Conservation (phyloP, 768 basidiomycete genomes). For the Trametes maxima region DNA sequence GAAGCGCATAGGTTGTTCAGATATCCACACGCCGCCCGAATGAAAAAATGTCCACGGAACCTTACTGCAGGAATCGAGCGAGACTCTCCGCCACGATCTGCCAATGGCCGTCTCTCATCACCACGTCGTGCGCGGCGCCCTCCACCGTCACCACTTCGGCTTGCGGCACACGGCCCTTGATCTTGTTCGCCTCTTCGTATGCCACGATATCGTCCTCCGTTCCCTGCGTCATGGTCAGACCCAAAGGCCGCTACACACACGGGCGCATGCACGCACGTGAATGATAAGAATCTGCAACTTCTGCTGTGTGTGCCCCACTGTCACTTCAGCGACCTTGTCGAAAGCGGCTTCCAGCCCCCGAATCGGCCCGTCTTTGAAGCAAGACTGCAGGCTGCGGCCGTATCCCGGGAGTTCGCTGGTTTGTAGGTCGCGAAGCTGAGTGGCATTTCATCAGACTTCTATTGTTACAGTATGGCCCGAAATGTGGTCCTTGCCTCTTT, state of each 20-base stretch:
- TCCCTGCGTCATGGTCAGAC: conserved; percentile 42
- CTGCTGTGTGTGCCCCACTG: neutral
- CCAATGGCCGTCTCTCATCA: conserved; percentile 25
- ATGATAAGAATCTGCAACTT: conserved; percentile 22
- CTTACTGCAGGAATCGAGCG: conserved; percentile 18
- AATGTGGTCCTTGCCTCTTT: conserved; percentile 6
- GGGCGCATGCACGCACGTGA: conserved; percentile 13
- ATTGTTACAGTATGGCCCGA: neutral
- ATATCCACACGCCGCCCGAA: neutral
- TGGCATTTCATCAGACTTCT: neutral
- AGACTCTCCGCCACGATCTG: conserved; percentile 22
- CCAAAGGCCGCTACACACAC: no score
- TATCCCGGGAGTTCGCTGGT: conserved; percentile 71
- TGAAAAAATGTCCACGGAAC: no score
- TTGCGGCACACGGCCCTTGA: conserved; percentile 48
- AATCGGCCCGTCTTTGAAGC: conserved; percentile 30
- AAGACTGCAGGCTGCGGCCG: conserved; percentile 70
- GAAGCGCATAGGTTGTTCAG: neutral
- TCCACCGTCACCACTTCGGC: conserved; percentile 51
- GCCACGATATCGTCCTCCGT: conserved; percentile 60
- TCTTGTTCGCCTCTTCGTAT: conserved; percentile 51
- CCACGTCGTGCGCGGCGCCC: conserved; percentile 53
- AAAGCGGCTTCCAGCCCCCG: conserved; percentile 30
- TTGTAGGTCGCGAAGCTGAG: conserved; percentile 72
- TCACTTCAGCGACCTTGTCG: conserved; percentile 17